Conservation (phyloP, 1,139 yeast species). For the Saccharomyces uvarum region DNA sequence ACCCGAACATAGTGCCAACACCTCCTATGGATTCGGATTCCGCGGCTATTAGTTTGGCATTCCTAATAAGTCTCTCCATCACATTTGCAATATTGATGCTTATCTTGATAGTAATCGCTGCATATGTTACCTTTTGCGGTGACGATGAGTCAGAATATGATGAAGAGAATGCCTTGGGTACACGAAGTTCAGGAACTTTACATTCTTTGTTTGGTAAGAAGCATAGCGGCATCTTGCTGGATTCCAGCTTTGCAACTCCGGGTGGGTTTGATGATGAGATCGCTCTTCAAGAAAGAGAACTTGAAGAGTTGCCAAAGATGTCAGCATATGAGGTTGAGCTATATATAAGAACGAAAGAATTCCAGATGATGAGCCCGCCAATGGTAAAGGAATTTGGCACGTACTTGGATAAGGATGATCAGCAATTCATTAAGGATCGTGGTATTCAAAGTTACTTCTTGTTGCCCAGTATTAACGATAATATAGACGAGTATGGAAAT, state of each 20-base stretch:
- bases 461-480: slow-evolving; percentile 35
- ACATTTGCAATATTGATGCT: slow-evolving; percentile 36
- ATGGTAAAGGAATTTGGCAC: slow-evolving; percentile 36
- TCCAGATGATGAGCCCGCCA: slow-evolving; percentile 36
- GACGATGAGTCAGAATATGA: slow-evolving; percentile 28
- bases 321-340: slow-evolving; percentile 31
- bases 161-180: slow-evolving; percentile 23
- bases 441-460: slow-evolving; percentile 44
- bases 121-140: slow-evolving; percentile 36
- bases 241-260: slow-evolving; percentile 34
- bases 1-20: slow-evolving; percentile 11
- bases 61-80: slow-evolving; percentile 36
- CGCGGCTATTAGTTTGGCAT: slow-evolving; percentile 34
- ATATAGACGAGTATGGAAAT: slow-evolving; percentile 31
- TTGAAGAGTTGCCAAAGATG: slow-evolving; percentile 31
- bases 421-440: slow-evolving; percentile 39
- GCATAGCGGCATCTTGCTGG: slow-evolving; percentile 26
- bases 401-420: slow-evolving; percentile 34
- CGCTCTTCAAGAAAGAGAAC: slow-evolving; percentile 31
- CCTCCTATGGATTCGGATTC: slow-evolving; percentile 30
- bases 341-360: slow-evolving; percentile 35
- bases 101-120: slow-evolving; percentile 32
- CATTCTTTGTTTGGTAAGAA: slow-evolving; percentile 21
- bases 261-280: slow-evolving; percentile 35
- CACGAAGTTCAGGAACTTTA: slow-evolving; percentile 8